A percentile compares a stretch with the other conserved stretches of the same genome.
phyloP scores from a whole-genome alignment of 805 yeast species.

The Komagataella mondaviorum region DNA sequence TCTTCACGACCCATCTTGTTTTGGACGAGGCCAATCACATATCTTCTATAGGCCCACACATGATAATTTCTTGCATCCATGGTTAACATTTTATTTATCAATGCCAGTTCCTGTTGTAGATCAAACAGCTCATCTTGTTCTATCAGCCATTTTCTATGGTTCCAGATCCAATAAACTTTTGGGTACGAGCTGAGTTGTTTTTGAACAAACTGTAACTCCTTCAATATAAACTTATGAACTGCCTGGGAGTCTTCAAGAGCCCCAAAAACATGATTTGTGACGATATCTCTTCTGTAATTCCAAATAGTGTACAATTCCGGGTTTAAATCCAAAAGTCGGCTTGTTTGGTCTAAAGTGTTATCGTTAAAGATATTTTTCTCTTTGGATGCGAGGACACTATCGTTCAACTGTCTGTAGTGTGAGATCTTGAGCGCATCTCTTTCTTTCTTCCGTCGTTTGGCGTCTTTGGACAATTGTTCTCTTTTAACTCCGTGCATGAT shows the following conservation, averaged over 20 bases:
- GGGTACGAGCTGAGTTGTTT: slow-evolving; percentile 52
- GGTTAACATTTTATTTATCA: slow-evolving; percentile 55
- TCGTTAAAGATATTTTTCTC: slow-evolving; percentile 1
- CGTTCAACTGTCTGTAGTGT: slow-evolving; percentile 34
- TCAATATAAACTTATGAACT: slow-evolving; percentile 20
- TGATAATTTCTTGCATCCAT: slow-evolving; percentile 80
- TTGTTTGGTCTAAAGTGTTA: slow-evolving; percentile 27
- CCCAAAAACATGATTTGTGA: slow-evolving; percentile 20
- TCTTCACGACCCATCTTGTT: slow-evolving; percentile 4
- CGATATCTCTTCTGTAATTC: slow-evolving; percentile 77
- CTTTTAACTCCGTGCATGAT: slow-evolving; percentile 60
- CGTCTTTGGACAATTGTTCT: slow-evolving; percentile 40
- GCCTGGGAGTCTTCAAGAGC: slow-evolving; percentile 5
- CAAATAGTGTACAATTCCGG: slow-evolving; percentile 86
- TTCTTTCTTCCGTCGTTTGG: slow-evolving; percentile 31
- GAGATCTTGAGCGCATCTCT: slow-evolving; percentile 51
- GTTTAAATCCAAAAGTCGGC: slow-evolving; percentile 44
- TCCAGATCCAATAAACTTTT: slow-evolving; percentile 96
- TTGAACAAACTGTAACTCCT: slow-evolving; percentile 53
- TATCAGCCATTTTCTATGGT: slow-evolving; percentile 78
- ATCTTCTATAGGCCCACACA: slow-evolving; percentile 91
- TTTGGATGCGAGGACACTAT: slow-evolving; percentile 20
- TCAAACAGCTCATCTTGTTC: slow-evolving; percentile 31
- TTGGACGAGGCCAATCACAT: slow-evolving; percentile 33
- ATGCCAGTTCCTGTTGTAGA: slow-evolving; percentile 36